These are phyloP conservation scores for Antrodiella citrinella DNA, from an alignment of 768 basidiomycete species.

Conservation along the genomic window DNA sequence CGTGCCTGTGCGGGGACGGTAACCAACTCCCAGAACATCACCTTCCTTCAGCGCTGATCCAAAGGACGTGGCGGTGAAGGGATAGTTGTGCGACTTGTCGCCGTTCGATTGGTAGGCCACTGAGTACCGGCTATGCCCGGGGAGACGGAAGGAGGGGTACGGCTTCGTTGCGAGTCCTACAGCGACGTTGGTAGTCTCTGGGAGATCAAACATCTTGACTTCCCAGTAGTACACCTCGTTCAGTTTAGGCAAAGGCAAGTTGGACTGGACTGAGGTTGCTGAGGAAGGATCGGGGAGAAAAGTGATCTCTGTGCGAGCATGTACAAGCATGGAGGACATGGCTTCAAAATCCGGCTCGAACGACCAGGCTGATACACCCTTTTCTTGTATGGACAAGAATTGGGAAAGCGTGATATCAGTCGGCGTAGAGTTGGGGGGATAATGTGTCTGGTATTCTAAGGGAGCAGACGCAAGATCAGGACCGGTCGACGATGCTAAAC, in stretches of 20 bases:
- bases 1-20: conserved; percentile 90
- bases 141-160: conserved; percentile 89
- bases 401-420: conserved; percentile 98
- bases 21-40: conserved; percentile 93
- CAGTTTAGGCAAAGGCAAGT: conserved; percentile 91
- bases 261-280: conserved; percentile 92
- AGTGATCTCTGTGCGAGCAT: conserved; percentile 93
- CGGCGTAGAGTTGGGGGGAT: conserved; percentile 92
- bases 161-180: conserved; percentile 96
- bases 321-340: conserved; percentile 85
- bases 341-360: conserved; percentile 99
- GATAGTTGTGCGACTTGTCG: conserved; percentile 96
- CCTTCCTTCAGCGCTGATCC: conserved; percentile 86
- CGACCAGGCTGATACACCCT: conserved; percentile 98
- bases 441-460: conserved; percentile 74
- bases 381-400: conserved; percentile 98
- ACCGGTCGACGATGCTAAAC: background rate
- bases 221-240: conserved; percentile 99
- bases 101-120: conserved; percentile 95
- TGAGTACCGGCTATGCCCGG: conserved; percentile 79
- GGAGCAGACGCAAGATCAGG: conserved; percentile 4
- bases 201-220: conserved; percentile 98
- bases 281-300: conserved; percentile 96
- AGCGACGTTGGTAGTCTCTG: conserved; percentile 77
- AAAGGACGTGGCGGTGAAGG: conserved; percentile 80